Conservation (phyloP, 768 basidiomycete genomes). For the Hebeloma cylindrosporum region DNA sequence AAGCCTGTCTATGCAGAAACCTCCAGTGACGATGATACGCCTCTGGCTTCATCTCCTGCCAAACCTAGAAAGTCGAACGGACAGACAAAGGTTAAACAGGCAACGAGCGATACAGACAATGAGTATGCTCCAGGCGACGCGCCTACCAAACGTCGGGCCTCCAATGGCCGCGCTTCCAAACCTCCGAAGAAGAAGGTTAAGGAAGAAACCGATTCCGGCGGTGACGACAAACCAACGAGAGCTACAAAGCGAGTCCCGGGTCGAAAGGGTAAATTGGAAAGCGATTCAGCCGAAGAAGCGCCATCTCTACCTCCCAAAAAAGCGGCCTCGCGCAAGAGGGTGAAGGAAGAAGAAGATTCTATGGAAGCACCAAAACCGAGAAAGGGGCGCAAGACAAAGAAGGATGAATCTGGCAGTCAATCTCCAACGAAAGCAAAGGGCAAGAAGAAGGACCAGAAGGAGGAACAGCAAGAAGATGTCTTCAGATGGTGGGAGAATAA, state of each 20-base stretch:
- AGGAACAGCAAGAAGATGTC: slow-evolving; percentile 71
- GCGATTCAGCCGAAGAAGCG: slow-evolving; percentile 46
- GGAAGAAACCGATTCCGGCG: slow-evolving; percentile 40
- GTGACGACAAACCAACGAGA: slow-evolving; percentile 32
- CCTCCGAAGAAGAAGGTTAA: slow-evolving; percentile 69
- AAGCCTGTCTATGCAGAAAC: slow-evolving; percentile 52
- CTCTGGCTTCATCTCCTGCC: slow-evolving; percentile 70
- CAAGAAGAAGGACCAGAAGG: slow-evolving; percentile 56
- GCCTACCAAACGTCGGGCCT: slow-evolving; percentile 45
- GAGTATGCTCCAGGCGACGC: slow-evolving; percentile 40
- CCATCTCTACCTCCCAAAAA: slow-evolving; percentile 42
- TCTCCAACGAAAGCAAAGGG: slow-evolving; percentile 42
- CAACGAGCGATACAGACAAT: slow-evolving; percentile 38
- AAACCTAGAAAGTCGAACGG: slow-evolving; percentile 47
- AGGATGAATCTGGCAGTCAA: slow-evolving; percentile 34
- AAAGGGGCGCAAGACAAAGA: slow-evolving; percentile 43
- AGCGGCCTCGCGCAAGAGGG: slow-evolving; percentile 52
- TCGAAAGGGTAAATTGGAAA: slow-evolving; percentile 51
- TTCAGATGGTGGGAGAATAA: slow-evolving; percentile 84
- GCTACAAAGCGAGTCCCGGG: slow-evolving; percentile 35
- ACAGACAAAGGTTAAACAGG: slow-evolving; percentile 33
- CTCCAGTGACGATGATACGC: slow-evolving; percentile 72
- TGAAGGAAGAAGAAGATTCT: slow-evolving; percentile 50
- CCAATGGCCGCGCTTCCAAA: slow-evolving; percentile 48
- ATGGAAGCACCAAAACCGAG: slow-evolving; percentile 45